phyloP scores from a whole-genome alignment of 2,329 filamentous ascomycete species.

The Aspergillus quadrilineatus region DNA sequence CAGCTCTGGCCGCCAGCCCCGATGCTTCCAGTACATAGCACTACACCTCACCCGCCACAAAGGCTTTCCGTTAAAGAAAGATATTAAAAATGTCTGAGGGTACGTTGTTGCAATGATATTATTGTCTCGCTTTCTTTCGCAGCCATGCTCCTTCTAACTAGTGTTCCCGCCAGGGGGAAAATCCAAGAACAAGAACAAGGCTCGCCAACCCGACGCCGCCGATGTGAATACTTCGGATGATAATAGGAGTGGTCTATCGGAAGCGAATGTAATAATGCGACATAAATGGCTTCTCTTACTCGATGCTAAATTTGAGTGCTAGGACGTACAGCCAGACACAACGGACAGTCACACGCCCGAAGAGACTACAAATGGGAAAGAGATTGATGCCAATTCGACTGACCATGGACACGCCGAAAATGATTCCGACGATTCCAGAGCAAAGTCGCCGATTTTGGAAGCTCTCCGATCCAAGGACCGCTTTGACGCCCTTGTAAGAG shows the following conservation, averaged over 20 bases:
- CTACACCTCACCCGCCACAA: not conserved
- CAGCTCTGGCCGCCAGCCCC: conserved; percentile 26
- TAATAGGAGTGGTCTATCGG: conserved; percentile 24
- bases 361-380: conserved; percentile 42
- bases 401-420: conserved; percentile 8
- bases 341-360: conserved; percentile 22
- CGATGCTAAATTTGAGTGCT: conserved; percentile 20
- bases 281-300: not conserved
- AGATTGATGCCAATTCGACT: conserved; percentile 34
- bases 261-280: conserved; percentile 15
- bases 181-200: conserved; percentile 60
- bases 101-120: conserved; percentile 8
- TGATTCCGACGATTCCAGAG: conserved; percentile 8
- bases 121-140: not conserved
- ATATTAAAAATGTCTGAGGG: conserved; percentile 23
- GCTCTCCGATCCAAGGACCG: conserved; percentile 45
- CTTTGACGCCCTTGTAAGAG: conserved; percentile 75
- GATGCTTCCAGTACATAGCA: conserved; percentile 10
- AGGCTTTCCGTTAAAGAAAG: not conserved
- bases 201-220: conserved; percentile 41
- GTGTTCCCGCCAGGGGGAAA: conserved; percentile 42
- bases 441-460: conserved; percentile 18
- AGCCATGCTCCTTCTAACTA: conserved; percentile 11
- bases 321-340: conserved; percentile 19
- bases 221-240: conserved; percentile 11